A percentile compares a stretch with the other conserved stretches of the same genome.
These are phyloP conservation scores for Kwoniella dejecticola DNA, from an alignment of 768 basidiomycete genomes.

Conservation along the genomic window DNA sequence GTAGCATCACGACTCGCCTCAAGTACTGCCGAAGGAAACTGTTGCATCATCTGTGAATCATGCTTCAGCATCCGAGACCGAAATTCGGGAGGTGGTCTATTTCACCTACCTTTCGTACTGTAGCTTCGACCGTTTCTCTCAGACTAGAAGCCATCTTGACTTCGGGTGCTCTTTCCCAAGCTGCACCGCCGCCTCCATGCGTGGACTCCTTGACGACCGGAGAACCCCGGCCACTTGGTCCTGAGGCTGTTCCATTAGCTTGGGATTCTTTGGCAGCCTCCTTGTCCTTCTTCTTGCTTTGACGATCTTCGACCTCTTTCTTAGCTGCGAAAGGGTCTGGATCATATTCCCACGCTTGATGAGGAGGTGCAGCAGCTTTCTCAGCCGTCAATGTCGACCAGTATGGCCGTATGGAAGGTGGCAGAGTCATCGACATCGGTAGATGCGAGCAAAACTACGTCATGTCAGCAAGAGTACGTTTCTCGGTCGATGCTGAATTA, in stretches of 20 bases:
- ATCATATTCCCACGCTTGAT: slow-evolving; percentile 83
- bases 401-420: slow-evolving; percentile 81
- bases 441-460: slow-evolving; percentile 48
- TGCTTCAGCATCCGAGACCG: too few relatives aligned
- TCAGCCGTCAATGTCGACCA: slow-evolving; percentile 75
- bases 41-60: slow-evolving; percentile 54
- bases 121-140: slow-evolving; percentile 76
- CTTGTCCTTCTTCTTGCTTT: slow-evolving; percentile 62
- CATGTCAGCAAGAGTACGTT: too few relatives aligned
- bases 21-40: slow-evolving; percentile 54
- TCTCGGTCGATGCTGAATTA: background rate
- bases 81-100: background rate
- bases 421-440: slow-evolving; percentile 63
- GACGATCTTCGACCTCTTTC: slow-evolving; percentile 68
- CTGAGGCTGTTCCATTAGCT: slow-evolving; percentile 55
- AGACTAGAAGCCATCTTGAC: slow-evolving; percentile 78
- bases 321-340: slow-evolving; percentile 79
- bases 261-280: slow-evolving; percentile 33
- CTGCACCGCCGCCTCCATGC: slow-evolving; percentile 33
- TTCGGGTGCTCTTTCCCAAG: slow-evolving; percentile 61
- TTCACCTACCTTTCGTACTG: slow-evolving; percentile 69
- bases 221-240: slow-evolving; percentile 19
- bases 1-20: slow-evolving; percentile 51
- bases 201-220: slow-evolving; percentile 13
- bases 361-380: slow-evolving; percentile 68